Conservation (phyloP, 305 asterid genomes). For the Solanum hybrid region DNA sequence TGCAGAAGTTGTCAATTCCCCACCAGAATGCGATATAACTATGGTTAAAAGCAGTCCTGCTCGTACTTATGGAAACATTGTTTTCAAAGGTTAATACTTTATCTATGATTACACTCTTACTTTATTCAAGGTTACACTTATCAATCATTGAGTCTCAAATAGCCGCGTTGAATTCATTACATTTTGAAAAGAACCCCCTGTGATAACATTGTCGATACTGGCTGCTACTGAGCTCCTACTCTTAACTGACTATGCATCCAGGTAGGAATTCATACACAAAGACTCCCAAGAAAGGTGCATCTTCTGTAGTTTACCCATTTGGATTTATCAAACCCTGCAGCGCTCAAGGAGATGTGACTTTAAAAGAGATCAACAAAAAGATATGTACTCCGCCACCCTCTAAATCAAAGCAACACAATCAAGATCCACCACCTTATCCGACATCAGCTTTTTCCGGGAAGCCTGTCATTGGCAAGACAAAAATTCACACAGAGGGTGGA, state of each 20-base stretch:
- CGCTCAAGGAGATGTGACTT: slow-evolving; percentile 25
- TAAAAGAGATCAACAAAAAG: slow-evolving; percentile 26
- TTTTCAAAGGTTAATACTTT: slow-evolving; percentile 15
- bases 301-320: slow-evolving; percentile 28
- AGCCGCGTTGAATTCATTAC: background rate
- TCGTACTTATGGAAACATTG: background rate
- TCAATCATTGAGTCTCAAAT: background rate
- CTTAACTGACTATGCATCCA: background rate
- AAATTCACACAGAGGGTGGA: slow-evolving; percentile 24
- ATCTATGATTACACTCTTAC: background rate
- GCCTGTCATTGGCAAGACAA: slow-evolving; percentile 25
- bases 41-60: background rate
- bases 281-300: background rate
- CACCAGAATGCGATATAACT: slow-evolving; percentile 1
- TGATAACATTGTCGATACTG: background rate
- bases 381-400: slow-evolving; percentile 17
- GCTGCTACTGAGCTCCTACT: slow-evolving; percentile 1
- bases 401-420: background rate
- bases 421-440: slow-evolving; percentile 13
- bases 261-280: slow-evolving; percentile 16
- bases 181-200: background rate
- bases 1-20: background rate
- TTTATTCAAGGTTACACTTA: background rate
- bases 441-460: slow-evolving; percentile 34
- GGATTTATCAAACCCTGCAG: slow-evolving; percentile 24